Evolutionary conservation across 176 grass and related monocot genomes (phyloP).

Genomic region (Tillandsia fasciculata): DNA sequence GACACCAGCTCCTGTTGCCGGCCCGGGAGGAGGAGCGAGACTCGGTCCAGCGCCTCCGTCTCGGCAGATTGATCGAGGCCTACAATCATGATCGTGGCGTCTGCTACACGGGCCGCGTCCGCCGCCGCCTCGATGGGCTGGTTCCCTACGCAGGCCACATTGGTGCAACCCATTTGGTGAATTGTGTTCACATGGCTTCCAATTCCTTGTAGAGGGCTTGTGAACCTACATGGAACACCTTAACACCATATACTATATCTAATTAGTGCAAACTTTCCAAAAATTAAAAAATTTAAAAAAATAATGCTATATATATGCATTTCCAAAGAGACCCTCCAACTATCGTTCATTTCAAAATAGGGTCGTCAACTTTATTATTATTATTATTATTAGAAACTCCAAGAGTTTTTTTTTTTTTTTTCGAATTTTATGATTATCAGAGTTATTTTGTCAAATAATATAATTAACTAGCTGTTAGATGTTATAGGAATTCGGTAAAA

Average conservation of each 20-base stretch:
- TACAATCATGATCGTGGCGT: conserved; percentile 45
- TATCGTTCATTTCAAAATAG: too few relatives aligned
- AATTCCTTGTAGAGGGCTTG: conserved; percentile 54
- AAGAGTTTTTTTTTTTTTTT: too few relatives aligned
- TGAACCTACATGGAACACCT: conserved; percentile 53
- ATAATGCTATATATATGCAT: too few relatives aligned
- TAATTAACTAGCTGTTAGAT: too few relatives aligned
- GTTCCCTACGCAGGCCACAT: conserved; percentile 44
- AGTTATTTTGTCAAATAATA: too few relatives aligned
- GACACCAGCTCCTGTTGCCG: conserved; percentile 65
- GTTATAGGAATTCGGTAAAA: too few relatives aligned
- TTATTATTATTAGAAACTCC: too few relatives aligned
- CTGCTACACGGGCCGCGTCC: conserved; percentile 18
- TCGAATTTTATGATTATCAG: too few relatives aligned
- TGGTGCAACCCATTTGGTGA: conserved; percentile 41
- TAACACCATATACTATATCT: background rate
- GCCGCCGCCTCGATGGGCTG: conserved; percentile 42
- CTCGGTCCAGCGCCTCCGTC: conserved; percentile 40
- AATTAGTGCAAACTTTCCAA: background rate
- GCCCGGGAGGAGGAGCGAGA: conserved; percentile 46
- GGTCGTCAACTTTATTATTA: too few relatives aligned
- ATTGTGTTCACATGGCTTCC: conserved; percentile 24
- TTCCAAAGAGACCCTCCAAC: too few relatives aligned
- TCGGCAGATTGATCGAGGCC: conserved; percentile 65
- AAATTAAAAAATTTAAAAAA: too few relatives aligned